Percentiles rank a stretch among this genome's conserved stretches.
Evolutionary conservation across 495 filamentous ascomycete genomes (phyloP).

Genomic region (Letharia lupina): DNA sequence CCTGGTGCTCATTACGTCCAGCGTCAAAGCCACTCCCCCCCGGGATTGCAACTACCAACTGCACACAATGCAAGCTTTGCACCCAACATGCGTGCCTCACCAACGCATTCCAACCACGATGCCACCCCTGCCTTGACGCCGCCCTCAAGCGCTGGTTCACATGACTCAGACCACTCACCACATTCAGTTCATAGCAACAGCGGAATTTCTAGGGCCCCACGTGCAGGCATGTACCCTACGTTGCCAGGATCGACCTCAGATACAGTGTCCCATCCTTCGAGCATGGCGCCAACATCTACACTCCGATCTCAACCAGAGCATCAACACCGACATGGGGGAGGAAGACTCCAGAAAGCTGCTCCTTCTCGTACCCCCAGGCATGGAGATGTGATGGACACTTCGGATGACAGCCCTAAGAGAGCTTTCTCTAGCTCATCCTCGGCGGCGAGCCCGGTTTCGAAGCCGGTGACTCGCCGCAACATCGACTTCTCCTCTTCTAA

Average conservation of each 20-base stretch:
- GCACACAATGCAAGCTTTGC: conserved; percentile 50
- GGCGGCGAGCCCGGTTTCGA: conserved; percentile 38
- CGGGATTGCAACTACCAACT: conserved; percentile 40
- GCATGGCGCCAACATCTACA: conserved; percentile 63
- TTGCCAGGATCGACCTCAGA: conserved; percentile 61
- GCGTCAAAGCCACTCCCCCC: conserved; percentile 68
- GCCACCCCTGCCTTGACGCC: conserved; percentile 84
- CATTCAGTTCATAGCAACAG: conserved; percentile 48
- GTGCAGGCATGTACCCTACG: conserved; percentile 69
- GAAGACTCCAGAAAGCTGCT: conserved; percentile 69
- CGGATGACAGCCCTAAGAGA: conserved; percentile 42
- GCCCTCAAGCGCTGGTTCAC: conserved; percentile 76
- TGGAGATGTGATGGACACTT: conserved; percentile 46
- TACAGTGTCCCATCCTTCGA: conserved; percentile 43
- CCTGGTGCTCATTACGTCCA: conserved; percentile 58
- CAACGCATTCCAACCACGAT: conserved; percentile 43
- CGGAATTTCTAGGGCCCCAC: conserved; percentile 54
- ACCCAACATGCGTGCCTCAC: conserved; percentile 47
- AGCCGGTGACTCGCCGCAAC: conserved; percentile 34
- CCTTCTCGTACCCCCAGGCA: conserved; percentile 33
- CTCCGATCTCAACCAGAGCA: conserved; percentile 75
- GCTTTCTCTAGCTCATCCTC: conserved; percentile 29
- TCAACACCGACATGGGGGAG: conserved; percentile 76
- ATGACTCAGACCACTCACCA: conserved; percentile 80
- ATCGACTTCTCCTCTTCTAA: conserved; percentile 39